These are phyloP conservation scores for Hyphopichia fennica DNA, from an alignment of 1,139 yeast genomes.

Conservation along the genomic window DNA sequence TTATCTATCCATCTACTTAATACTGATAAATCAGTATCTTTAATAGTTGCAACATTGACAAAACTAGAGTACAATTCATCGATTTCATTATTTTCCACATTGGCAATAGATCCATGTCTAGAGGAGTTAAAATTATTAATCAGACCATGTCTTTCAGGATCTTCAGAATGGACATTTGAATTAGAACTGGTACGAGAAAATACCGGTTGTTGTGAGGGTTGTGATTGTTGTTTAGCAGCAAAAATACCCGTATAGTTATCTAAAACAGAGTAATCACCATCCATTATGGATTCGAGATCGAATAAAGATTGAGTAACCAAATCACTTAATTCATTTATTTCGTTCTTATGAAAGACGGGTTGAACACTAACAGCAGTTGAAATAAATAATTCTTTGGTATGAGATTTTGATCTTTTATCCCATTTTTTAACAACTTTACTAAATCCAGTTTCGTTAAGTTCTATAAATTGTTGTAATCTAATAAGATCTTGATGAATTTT, in stretches of 20 bases:
- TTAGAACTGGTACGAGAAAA: not conserved
- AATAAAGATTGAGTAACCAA: conserved; percentile 71
- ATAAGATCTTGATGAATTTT: conserved; percentile 87
- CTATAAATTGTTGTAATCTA: conserved; percentile 88
- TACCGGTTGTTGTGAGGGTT: not conserved
- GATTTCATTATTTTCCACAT: conserved; percentile 36
- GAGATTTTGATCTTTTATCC: conserved; percentile 95
- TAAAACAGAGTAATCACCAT: conserved; percentile 54
- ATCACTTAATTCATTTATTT: conserved; percentile 83
- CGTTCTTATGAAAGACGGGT: conserved; percentile 91
- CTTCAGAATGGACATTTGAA: not conserved
- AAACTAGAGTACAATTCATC: conserved; percentile 72
- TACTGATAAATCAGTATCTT: conserved; percentile 44
- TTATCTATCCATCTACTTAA: conserved; percentile 53
- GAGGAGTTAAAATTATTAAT: conserved; percentile 4
- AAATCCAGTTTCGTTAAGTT: conserved; percentile 92
- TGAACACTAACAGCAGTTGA: conserved; percentile 94
- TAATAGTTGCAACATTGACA: conserved; percentile 55
- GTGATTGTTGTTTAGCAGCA: conserved; percentile 3
- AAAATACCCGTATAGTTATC: conserved; percentile 2
- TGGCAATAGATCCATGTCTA: conserved; percentile 13
- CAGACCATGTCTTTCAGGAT: conserved; percentile 2
- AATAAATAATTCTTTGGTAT: conserved; percentile 87
- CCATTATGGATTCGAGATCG: conserved; percentile 83
- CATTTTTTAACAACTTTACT: conserved; percentile 93